These are phyloP conservation scores for Talaromyces verruculosus DNA, from an alignment of 2,329 filamentous ascomycete species.

Conservation along the genomic window DNA sequence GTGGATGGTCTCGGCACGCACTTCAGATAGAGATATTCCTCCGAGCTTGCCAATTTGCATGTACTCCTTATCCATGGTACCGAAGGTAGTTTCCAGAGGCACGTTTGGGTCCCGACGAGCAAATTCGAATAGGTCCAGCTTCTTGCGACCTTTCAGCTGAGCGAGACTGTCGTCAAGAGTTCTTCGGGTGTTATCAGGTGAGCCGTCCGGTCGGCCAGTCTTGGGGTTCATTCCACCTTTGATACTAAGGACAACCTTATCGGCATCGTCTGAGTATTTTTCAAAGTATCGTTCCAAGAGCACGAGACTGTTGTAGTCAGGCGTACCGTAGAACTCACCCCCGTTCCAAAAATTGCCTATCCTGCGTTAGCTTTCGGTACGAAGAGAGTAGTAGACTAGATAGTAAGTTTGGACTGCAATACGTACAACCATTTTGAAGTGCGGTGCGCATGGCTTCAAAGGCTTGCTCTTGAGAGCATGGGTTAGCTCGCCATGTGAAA, in stretches of 20 bases:
- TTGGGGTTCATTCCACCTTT: background rate
- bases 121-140: conserved; percentile 61
- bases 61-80: conserved; percentile 36
- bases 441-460: conserved; percentile 11
- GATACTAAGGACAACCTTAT: conserved; percentile 31
- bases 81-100: conserved; percentile 43
- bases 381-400: background rate
- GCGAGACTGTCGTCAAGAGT: conserved; percentile 60
- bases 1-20: conserved; percentile 46
- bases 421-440: conserved; percentile 11
- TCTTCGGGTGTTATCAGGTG: conserved; percentile 55
- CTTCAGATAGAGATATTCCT: conserved; percentile 46
- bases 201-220: background rate
- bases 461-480: conserved; percentile 15
- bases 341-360: conserved; percentile 1
- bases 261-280: conserved; percentile 62
- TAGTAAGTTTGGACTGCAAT: background rate
- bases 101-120: conserved; percentile 55
- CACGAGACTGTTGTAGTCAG: conserved; percentile 58
- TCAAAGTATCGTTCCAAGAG: conserved; percentile 63
- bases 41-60: conserved; percentile 42
- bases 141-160: conserved; percentile 39
- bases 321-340: conserved; percentile 53
- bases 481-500: conserved; percentile 12
- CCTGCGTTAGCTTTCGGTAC: background rate